These are phyloP conservation scores for Colletotrichum lini DNA, from an alignment of 2,329 filamentous ascomycete species.

Conservation along the genomic window DNA sequence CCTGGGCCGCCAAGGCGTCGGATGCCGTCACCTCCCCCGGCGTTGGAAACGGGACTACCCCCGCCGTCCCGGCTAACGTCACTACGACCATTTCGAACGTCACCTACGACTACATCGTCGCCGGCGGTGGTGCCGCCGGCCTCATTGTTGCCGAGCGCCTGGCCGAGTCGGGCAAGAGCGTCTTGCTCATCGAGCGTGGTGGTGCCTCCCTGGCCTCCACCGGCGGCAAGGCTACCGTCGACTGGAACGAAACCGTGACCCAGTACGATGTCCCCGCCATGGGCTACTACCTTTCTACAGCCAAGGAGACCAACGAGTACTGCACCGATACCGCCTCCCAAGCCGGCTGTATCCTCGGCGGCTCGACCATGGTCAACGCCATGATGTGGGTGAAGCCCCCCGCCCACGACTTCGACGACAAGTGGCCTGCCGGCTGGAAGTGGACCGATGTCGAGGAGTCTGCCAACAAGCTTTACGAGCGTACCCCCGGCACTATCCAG, in stretches of 20 bases:
- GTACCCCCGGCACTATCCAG: conserved; percentile 43
- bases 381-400: conserved; percentile 47
- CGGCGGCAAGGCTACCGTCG: conserved; percentile 43
- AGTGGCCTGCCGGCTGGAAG: conserved; percentile 43
- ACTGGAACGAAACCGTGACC: conserved; percentile 48
- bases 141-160: conserved; percentile 40
- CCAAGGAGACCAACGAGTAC: conserved; percentile 41
- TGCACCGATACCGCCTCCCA: conserved; percentile 49
- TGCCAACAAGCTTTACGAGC: conserved; percentile 43
- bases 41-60: conserved; percentile 31
- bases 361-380: conserved; percentile 49
- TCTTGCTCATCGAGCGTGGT: conserved; percentile 42
- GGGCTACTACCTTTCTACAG: conserved; percentile 38
- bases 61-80: conserved; percentile 30
- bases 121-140: conserved; percentile 42
- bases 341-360: conserved; percentile 52
- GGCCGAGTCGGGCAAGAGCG: conserved; percentile 43
- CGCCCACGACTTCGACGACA: conserved; percentile 41
- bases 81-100: conserved; percentile 40
- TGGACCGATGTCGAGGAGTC: conserved; percentile 42
- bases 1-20: conserved; percentile 45
- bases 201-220: conserved; percentile 36
- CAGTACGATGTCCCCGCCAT: conserved; percentile 45
- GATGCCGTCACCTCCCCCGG: conserved; percentile 44
- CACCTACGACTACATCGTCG: conserved; percentile 43